A percentile compares a stretch with the other conserved stretches of the same genome.
Conservation (phyloP, 495 filamentous ascomycete species). For the Penicillium taxi region DNA sequence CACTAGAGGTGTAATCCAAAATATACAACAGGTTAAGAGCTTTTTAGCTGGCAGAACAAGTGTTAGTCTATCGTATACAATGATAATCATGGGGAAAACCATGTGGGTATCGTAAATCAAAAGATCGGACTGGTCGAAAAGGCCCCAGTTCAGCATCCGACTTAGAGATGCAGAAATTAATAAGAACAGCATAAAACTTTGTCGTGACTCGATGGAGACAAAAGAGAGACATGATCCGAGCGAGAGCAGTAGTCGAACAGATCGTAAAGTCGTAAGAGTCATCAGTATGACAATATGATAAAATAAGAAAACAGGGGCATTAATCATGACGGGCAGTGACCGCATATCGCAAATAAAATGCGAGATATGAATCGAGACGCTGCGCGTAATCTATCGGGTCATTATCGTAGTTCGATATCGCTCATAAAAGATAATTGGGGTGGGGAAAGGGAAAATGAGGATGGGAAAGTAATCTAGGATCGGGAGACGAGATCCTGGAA, state of each 20-base stretch:
- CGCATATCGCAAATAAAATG: not conserved
- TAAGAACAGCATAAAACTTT: too few species aligned
- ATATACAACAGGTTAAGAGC: not conserved
- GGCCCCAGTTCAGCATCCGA: constrained; percentile 4
- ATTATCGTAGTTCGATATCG: constrained; percentile 21
- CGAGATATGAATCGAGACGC: not conserved
- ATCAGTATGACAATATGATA: constrained; percentile 7
- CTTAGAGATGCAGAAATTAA: constrained; percentile 6
- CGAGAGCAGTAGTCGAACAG: constrained; percentile 37
- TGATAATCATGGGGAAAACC: constrained; percentile 8
- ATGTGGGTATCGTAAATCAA: constrained; percentile 13
- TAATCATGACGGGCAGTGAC: constrained; percentile 22
- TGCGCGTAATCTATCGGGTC: constrained; percentile 19
- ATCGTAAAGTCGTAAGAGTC: constrained; percentile 30
- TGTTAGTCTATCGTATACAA: constrained; percentile 15
- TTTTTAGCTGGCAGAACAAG: not conserved
- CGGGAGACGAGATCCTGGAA: constrained; percentile 39
- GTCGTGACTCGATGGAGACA: constrained; percentile 12
- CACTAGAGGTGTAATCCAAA: constrained; percentile 2
- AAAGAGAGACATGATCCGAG: constrained; percentile 30
- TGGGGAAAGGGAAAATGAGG: constrained; percentile 4
- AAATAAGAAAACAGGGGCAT: constrained; percentile 17
- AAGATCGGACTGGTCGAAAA: constrained; percentile 13
- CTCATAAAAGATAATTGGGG: constrained; percentile 6
- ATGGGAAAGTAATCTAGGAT: constrained; percentile 12